Evolutionary conservation across 2,329 filamentous ascomycete genomes (phyloP).

Genomic region (Fusarium solani-melongenae): DNA sequence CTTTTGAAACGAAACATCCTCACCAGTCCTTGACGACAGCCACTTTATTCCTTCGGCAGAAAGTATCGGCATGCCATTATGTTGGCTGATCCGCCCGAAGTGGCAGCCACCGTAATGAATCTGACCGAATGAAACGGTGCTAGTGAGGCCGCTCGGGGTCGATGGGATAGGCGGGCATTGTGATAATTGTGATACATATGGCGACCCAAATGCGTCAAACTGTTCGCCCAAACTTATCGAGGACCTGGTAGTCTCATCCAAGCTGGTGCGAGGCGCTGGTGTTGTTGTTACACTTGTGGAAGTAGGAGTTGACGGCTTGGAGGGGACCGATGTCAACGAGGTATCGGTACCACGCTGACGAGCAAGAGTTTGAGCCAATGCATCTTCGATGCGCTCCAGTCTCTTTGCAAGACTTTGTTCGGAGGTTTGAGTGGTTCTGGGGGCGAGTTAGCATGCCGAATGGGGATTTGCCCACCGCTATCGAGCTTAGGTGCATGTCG

Average conservation of each 20-base stretch:
- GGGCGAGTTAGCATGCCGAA: not conserved
- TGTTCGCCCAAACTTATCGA: conserved; percentile 14
- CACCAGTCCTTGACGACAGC: conserved; percentile 33
- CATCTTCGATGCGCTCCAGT: conserved; percentile 35
- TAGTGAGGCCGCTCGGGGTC: conserved; percentile 9
- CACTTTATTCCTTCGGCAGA: conserved; percentile 36
- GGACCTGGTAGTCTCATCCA: not conserved
- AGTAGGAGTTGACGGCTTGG: conserved; percentile 9
- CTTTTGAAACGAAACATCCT: conserved; percentile 8
- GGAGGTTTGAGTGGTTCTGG: conserved; percentile 20
- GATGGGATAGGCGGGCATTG: not conserved
- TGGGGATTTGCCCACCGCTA: not conserved
- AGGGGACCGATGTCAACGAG: not conserved
- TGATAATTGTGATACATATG: not conserved
- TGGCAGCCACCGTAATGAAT: conserved; percentile 38
- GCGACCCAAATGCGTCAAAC: conserved; percentile 9
- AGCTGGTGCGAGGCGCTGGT: not conserved
- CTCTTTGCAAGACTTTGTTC: conserved; percentile 36
- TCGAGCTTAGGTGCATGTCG: not conserved
- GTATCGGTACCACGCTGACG: not conserved
- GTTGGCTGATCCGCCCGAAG: conserved; percentile 38
- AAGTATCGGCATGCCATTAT: conserved; percentile 38
- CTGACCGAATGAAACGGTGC: conserved; percentile 34
- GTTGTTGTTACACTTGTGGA: not conserved
- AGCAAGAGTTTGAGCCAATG: conserved; percentile 32